phyloP scores from a whole-genome alignment of 192 early-diverging fungal genomes.

The Coemansia erecta region DNA sequence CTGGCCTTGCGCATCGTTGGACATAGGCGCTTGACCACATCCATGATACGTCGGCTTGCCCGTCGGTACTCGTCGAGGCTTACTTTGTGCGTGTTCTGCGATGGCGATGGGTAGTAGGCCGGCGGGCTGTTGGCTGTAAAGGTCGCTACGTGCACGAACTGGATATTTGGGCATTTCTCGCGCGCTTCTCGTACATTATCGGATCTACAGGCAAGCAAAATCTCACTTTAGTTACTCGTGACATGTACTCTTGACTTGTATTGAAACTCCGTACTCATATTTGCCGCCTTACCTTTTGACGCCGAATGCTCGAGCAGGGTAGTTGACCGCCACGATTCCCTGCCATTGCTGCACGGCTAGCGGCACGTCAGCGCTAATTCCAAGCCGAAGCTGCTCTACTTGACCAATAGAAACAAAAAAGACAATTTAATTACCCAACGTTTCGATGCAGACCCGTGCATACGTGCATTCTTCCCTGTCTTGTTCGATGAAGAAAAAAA shows the following conservation, averaged over 20 bases:
- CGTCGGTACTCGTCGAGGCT: constrained; percentile 78
- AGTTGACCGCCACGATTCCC: constrained; percentile 82
- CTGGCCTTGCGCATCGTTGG: constrained; percentile 69
- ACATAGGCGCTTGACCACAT: constrained; percentile 59
- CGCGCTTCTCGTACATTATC: constrained; percentile 38
- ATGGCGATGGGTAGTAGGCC: constrained; percentile 66
- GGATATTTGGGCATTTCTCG: constrained; percentile 60
- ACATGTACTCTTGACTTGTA: neutral
- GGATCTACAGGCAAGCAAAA: constrained; percentile 17
- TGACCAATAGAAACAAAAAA: constrained; percentile 3
- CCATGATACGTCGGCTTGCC: constrained; percentile 72
- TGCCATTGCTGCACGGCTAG: constrained; percentile 92
- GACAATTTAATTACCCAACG: constrained; percentile 4
- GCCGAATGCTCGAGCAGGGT: constrained; percentile 77
- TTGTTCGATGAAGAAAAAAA: too few species aligned
- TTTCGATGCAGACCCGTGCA: too few species aligned
- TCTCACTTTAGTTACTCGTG: neutral
- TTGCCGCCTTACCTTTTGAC: constrained; percentile 61
- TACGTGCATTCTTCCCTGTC: too few species aligned
- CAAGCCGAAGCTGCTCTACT: constrained; percentile 71
- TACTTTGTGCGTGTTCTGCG: constrained; percentile 83
- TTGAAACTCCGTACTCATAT: too few species aligned
- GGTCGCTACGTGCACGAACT: constrained; percentile 81
- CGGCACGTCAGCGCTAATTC: constrained; percentile 64
- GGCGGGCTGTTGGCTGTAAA: constrained; percentile 64